Base-by-base conservation (phyloP, 257 asterid genomes). In the Solanum tarijense region DNA sequence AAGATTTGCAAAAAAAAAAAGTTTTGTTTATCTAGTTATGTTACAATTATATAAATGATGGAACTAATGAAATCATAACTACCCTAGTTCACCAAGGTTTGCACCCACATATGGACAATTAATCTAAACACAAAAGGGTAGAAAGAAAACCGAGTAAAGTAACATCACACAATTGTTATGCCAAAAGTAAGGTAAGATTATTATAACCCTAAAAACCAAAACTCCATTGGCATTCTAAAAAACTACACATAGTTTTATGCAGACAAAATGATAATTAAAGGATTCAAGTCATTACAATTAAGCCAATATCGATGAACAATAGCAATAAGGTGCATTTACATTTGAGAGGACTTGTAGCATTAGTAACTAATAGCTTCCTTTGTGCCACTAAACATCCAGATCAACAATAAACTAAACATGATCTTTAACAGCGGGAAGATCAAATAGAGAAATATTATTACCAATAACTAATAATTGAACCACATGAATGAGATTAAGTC, bases 151-250 rank as follows among this genome's bases (percentile, higher is more conserved):
- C 14, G 9, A 31, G 7, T 69, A 71, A 32, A 16, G 12, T 32
- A 71, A 32, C 78, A 32, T 6, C 25, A 71, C 41, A 31, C 12
- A 14, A 71, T 12, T 12, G 34, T 71, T 71, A 32, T 31, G 41
- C 75, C 7, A 32, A 5, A 31, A 84, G 5, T 21, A 31, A 16
- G 20, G 16, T 36, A 25, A 88, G 90, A 38, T 91, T 92, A 87
- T 74, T 14, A 27, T 87, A 87, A 89, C 90, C 87, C 86, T 86
- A 88, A 62, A 83, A 89, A 85, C 2, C 55, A 46, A 12, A 46
- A 46, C 55, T 86, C 91, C 93, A 90, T 89, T 88, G 79, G 86
- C 86, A 87, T 89, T 88, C 75, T 31, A 43, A 87, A 32, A 75
- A 87, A 79, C 89, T 90, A 88, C 89, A 85, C 86, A 43, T 12